Conservation (phyloP, 768 basidiomycete species). For the Lactarius hengduanensis region DNA sequence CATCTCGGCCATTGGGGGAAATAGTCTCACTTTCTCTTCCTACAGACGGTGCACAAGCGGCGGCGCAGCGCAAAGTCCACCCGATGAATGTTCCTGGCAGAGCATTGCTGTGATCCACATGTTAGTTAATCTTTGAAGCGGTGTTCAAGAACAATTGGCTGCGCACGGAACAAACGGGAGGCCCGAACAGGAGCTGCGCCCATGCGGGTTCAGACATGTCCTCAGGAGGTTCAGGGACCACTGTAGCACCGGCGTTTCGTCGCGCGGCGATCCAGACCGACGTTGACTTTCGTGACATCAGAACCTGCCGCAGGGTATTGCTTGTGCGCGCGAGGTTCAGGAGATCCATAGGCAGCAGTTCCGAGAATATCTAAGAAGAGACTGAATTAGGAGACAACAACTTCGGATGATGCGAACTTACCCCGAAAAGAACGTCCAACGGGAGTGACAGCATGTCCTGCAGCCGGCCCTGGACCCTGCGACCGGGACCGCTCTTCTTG, state of each 20-base stretch:
- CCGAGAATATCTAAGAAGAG: conserved; percentile 14
- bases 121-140: neutral
- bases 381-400: neutral
- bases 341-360: conserved; percentile 24
- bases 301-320: conserved; percentile 21
- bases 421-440: conserved; percentile 25
- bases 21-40: conserved; percentile 18
- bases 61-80: conserved; percentile 27
- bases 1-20: neutral
- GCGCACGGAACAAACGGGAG: conserved; percentile 24
- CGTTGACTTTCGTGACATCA: conserved; percentile 27
- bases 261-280: conserved; percentile 23
- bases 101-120: conserved; percentile 9
- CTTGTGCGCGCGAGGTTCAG: conserved; percentile 26
- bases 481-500: neutral
- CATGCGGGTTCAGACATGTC: conserved; percentile 29
- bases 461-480: conserved; percentile 21
- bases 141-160: neutral
- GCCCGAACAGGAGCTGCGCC: conserved; percentile 26
- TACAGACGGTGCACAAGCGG: conserved; percentile 23
- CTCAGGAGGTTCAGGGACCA: conserved; percentile 24
- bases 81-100: conserved; percentile 20
- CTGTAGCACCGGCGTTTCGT: conserved; percentile 4
- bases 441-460: conserved; percentile 25
- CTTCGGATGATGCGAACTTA: neutral